These are phyloP conservation scores for Tilletiopsis washingtonensis DNA, from an alignment of 1,284 basidiomycete genomes.

Conservation along the genomic window DNA sequence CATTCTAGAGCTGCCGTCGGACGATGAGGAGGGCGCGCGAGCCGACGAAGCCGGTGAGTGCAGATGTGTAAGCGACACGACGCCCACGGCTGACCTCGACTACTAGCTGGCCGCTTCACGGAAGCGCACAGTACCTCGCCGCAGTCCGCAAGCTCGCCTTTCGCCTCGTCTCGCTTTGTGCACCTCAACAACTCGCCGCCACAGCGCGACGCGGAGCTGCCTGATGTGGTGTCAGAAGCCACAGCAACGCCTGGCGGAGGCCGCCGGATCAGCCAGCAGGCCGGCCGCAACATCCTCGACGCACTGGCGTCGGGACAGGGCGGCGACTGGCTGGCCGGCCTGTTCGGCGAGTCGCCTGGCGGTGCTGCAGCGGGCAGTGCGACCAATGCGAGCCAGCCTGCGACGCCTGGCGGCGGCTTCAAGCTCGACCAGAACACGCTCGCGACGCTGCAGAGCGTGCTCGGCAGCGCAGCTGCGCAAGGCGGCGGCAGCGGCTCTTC, in stretches of 20 bases:
- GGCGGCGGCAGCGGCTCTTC: slow-evolving; percentile 4
- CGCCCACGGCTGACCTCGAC: neutral
- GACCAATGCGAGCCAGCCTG: slow-evolving; percentile 11
- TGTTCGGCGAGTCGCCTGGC: slow-evolving; percentile 15
- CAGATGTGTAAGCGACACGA: neutral
- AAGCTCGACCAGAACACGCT: slow-evolving; percentile 37
- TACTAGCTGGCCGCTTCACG: slow-evolving; percentile 10
- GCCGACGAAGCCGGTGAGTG: slow-evolving; percentile 1
- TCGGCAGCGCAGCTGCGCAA: too few relatives aligned
- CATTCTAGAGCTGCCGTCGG: slow-evolving; percentile 2
- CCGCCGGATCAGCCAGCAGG: slow-evolving; percentile 15
- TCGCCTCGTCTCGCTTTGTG: slow-evolving; percentile 14
- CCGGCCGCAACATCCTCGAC: slow-evolving; percentile 29
- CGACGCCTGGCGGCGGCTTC: slow-evolving; percentile 13
- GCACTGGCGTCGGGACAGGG: slow-evolving; percentile 32
- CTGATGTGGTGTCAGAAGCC: slow-evolving; percentile 14
- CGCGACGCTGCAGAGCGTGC: slow-evolving; percentile 27
- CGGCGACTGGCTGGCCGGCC: slow-evolving; percentile 27
- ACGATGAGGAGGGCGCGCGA: neutral
- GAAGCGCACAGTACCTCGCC: slow-evolving; percentile 12
- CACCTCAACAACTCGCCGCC: neutral
- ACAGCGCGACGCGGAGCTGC: slow-evolving; percentile 7
- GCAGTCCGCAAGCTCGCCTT: slow-evolving; percentile 13
- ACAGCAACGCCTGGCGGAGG: slow-evolving; percentile 23
- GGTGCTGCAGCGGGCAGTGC: slow-evolving; percentile 11